These are phyloP conservation scores for Brachypodium distachyon DNA, from an alignment of 202 grass and related monocot species.

Conservation along the genomic window DNA sequence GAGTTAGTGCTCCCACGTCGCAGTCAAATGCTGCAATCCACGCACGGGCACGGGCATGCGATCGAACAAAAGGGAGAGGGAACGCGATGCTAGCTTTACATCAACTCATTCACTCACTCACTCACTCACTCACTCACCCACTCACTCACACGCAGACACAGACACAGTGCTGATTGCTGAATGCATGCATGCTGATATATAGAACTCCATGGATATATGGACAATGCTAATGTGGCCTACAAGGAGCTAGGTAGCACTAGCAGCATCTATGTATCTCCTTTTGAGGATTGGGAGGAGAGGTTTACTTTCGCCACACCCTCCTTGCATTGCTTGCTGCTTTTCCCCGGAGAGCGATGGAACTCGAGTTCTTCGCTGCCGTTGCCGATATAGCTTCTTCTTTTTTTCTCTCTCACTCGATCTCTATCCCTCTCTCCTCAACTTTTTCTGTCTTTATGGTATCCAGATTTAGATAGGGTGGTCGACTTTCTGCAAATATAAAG, in stretches of 20 bases:
- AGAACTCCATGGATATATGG: not conserved
- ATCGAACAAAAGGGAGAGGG: not conserved
- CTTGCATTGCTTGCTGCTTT: not conserved
- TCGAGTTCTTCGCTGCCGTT: not conserved
- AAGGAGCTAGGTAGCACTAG: not conserved
- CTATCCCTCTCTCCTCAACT: too few species aligned
- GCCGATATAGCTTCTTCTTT: not conserved
- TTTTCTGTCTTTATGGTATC: conserved; percentile 22
- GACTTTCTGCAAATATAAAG: conserved; percentile 22
- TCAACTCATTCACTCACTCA: conserved; percentile 18
- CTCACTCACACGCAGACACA: not conserved
- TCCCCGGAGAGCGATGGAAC: conserved; percentile 14
- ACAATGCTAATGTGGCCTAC: conserved; percentile 6
- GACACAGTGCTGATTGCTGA: not conserved
- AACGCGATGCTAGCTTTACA: conserved; percentile 12
- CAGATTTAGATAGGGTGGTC: conserved; percentile 32
- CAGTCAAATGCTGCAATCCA: conserved; percentile 16
- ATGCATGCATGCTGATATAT: not conserved
- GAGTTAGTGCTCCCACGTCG: conserved; percentile 27
- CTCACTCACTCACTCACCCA: not conserved
- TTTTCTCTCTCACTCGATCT: too few species aligned
- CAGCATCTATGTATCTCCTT: not conserved
- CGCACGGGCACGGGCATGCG: not conserved
- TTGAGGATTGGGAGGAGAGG: not conserved
- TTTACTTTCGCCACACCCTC: not conserved